phyloP scores from a whole-genome alignment of 164 flowering plant species.

The Tinospora cordifolia region DNA sequence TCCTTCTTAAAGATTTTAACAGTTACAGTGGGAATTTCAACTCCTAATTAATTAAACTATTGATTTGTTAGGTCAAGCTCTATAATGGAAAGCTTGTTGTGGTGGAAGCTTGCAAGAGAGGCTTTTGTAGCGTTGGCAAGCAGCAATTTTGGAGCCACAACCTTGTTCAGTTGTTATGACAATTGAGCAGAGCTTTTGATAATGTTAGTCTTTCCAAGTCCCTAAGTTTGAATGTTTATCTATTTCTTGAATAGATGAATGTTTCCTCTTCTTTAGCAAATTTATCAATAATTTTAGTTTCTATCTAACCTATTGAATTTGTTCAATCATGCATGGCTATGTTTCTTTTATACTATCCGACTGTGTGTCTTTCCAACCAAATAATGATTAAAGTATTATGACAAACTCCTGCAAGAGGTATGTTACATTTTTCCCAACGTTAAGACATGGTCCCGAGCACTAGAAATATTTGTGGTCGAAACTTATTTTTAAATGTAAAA shows the following conservation, averaged over 20 bases:
- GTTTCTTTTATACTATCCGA: neutral
- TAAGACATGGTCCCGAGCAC: neutral
- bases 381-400: neutral
- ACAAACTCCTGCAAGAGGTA: neutral
- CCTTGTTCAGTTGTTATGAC: slow-evolving; percentile 84
- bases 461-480: neutral
- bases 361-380: neutral
- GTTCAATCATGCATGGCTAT: too few relatives aligned
- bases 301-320: neutral
- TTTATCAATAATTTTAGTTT: neutral
- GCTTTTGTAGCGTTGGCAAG: slow-evolving; percentile 72
- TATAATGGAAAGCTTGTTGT: slow-evolving; percentile 79
- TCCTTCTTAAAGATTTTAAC: neutral
- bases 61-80: slow-evolving; percentile 63
- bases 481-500: neutral
- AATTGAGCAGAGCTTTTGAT: slow-evolving; percentile 85
- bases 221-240: neutral
- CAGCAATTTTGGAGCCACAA: slow-evolving; percentile 64
- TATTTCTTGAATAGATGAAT: neutral
- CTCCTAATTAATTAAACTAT: neutral
- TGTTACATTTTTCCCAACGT: neutral
- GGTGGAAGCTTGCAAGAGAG: slow-evolving; percentile 76
- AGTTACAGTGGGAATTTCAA: neutral
- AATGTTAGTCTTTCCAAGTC: slow-evolving; percentile 42
- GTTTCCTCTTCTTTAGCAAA: neutral